A percentile compares a stretch with the other conserved stretches of the same genome.
Evolutionary conservation across 2,329 filamentous ascomycete species (phyloP).

Genomic region (Dothiorella sarmentorum): DNA sequence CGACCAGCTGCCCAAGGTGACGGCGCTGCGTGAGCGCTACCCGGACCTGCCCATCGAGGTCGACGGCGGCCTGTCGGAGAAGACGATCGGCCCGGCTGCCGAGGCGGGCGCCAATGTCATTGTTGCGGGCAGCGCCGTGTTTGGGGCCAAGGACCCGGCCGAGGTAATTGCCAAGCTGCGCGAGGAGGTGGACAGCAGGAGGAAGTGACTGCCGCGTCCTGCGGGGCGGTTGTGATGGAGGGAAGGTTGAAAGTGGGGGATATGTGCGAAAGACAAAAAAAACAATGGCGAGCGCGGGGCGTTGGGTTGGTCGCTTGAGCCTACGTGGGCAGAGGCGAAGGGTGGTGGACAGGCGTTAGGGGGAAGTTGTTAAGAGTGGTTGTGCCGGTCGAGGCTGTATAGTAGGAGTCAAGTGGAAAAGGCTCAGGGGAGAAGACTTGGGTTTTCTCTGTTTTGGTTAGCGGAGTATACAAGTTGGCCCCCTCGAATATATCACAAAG

Average conservation of each 20-base stretch:
- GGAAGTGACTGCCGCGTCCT: constrained; percentile 22
- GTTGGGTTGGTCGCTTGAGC: too few species aligned
- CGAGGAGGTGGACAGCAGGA: constrained; percentile 68
- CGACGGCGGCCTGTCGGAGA: constrained; percentile 83
- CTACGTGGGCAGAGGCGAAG: too few species aligned
- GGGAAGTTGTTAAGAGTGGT: too few species aligned
- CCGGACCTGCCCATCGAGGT: constrained; percentile 96
- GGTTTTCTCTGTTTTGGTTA: too few species aligned
- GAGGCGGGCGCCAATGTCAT: constrained; percentile 97
- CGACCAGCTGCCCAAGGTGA: constrained; percentile 89
- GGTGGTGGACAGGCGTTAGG: too few species aligned
- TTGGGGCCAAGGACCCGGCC: constrained; percentile 82
- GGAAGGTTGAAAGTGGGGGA: neutral
- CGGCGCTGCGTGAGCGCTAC: constrained; percentile 76
- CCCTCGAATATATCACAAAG: too few species aligned
- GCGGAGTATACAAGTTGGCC: too few species aligned
- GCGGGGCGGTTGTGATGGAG: neutral
- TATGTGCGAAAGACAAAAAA: too few species aligned
- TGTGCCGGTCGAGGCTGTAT: too few species aligned
- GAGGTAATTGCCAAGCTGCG: constrained; percentile 83
- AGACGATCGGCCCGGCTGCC: constrained; percentile 89
- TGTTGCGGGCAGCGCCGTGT: constrained; percentile 93
- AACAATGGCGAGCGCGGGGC: too few species aligned
- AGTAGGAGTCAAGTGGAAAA: too few species aligned
- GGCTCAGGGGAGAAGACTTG: too few species aligned